Evolutionary conservation across 805 yeast species (phyloP), one percentile per base, ranked within the genome.

Genomic region (Hanseniaspora singularis): DNA sequence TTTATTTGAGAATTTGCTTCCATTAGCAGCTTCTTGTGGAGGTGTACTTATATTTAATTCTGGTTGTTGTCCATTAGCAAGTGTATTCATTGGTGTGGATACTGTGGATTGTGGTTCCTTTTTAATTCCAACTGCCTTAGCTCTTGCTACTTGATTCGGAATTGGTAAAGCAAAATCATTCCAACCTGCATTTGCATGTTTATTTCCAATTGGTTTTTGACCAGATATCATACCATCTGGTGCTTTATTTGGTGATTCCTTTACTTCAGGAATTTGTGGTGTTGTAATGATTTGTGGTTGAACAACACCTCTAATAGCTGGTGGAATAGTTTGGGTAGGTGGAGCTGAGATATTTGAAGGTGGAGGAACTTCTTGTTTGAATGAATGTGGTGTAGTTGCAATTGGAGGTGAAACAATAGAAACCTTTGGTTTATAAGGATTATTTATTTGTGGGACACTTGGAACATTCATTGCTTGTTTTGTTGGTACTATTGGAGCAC

Each of bases 41-140:
- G 40, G 24, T 4, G 23, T 19, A 1, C 6, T 46, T 43, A 14
- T 43, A 37, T 33, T 46, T n/a, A n/a, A n/a, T n/a, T n/a, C n/a
- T n/a, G n/a, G n/a, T 38, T 8, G 52, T 23, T 37, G 19, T 11
- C 18, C n/a, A n/a, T n/a, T n/a, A n/a, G n/a, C n/a, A n/a, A n/a
- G n/a, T n/a, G n/a, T n/a, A 6, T n/a, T 23, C 16, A 37, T 22
- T 7, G 39, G 12, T 15, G 24, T 14, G 3, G 23, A 12, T 18
- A 27, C 22, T 3, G 28, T 38, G 16, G 38, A 26, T n/a, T 40
- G 37, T 18, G 36, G 31, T 10, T 32, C 47, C 9, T 64, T 62
- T 12, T 66, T 66, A 26, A 72, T 67, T 1, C 68, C 61, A 19
- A 63, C 61, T 6, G 64, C 58, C 34, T 62, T 62, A 11, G 64